Base-by-base conservation (phyloP, 2,329 filamentous ascomycete genomes). In the Colletotrichum endophyticum region DNA sequence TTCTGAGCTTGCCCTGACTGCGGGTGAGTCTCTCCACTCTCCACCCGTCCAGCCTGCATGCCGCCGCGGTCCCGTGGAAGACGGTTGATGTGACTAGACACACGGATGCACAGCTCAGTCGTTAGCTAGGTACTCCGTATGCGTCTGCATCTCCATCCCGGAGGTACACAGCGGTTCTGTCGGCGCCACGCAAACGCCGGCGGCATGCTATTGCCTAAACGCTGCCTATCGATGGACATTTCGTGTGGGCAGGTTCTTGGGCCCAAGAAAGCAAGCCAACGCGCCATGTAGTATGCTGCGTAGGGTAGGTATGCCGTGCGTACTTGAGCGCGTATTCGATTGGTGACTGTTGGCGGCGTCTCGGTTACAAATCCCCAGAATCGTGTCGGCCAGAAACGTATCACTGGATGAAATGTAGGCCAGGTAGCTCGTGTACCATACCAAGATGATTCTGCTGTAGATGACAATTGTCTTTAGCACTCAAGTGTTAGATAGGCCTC, bases 31-130 rank as follows among this genome's bases (percentile, higher is more conserved):
- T 66, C 72, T 72, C 61, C 72, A 75, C 67, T n/a, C 28, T 70
- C 53, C 64, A 39, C 63, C 39, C 73, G 64, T 73, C 44, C 64
- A 70, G 53, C 74, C 64, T 76, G 74, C 71, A 77, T 77, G 72
- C 56, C 44, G 71, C 27, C 71, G 61, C 71, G 66, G 72, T 77
- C 72, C 75, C 72, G 75, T 77, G 75, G 72, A 39, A 67, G 62
- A 27, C 32, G 56, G 28, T 44, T 71, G 59, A 75, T 77, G 72
- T 75, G 71, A 57, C 66, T 44, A 59, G 64, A 28, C 44, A 62
- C 49, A 57, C 59, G 32, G 30, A 36, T 49, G 19, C 34, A 71
- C 34, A 56, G 25, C 56, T 61, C 57, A n/a, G 57, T 44, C 36
- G 36, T 19, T 44, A 19, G 36, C 36, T 61, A 44, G 36, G n/a